A percentile compares a stretch with the other conserved stretches of the same genome.
Evolutionary conservation across 345 rosid genomes (phyloP).

Genomic region (Pseudoturritis turrita): DNA sequence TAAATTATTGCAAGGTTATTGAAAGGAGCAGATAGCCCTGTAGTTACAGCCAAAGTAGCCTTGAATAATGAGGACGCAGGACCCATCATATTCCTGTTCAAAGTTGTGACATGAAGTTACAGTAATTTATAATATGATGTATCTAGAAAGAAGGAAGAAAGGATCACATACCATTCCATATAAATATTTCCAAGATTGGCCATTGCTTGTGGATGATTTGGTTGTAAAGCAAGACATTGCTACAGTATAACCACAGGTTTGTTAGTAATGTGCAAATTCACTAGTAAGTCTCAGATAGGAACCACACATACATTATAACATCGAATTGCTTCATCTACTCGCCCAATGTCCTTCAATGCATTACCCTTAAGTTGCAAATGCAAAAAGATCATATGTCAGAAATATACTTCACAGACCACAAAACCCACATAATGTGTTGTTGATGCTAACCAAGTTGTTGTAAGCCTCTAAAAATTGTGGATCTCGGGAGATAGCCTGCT

Average conservation of each 20-base stretch:
- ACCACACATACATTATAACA: constrained; percentile 73
- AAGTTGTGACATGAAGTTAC: constrained; percentile 5
- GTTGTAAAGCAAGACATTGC: constrained; percentile 93
- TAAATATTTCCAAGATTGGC: constrained; percentile 97
- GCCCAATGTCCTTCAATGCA: constrained; percentile 89
- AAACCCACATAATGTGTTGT: not conserved
- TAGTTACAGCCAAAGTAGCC: constrained; percentile 85
- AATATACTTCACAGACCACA: constrained; percentile 1
- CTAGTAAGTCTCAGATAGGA: not conserved
- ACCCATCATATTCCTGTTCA: constrained; percentile 70
- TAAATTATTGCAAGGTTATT: constrained; percentile 94
- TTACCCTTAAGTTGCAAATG: constrained; percentile 60
- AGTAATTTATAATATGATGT: not conserved
- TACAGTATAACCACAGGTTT: constrained; percentile 34
- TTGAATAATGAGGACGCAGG: constrained; percentile 84
- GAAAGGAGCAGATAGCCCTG: constrained; percentile 96
- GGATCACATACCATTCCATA: constrained; percentile 78
- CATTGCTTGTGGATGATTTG: constrained; percentile 93
- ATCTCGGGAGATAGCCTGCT: constrained; percentile 82
- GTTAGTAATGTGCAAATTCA: constrained; percentile 20
- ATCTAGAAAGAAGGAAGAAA: not conserved
- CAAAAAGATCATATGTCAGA: not conserved
- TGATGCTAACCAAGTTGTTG: constrained; percentile 79
- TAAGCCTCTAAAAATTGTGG: constrained; percentile 91
- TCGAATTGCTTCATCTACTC: constrained; percentile 88